Evolutionary conservation across 2,329 filamentous ascomycete genomes (phyloP).

Genomic region (Fusarium sp.): DNA sequence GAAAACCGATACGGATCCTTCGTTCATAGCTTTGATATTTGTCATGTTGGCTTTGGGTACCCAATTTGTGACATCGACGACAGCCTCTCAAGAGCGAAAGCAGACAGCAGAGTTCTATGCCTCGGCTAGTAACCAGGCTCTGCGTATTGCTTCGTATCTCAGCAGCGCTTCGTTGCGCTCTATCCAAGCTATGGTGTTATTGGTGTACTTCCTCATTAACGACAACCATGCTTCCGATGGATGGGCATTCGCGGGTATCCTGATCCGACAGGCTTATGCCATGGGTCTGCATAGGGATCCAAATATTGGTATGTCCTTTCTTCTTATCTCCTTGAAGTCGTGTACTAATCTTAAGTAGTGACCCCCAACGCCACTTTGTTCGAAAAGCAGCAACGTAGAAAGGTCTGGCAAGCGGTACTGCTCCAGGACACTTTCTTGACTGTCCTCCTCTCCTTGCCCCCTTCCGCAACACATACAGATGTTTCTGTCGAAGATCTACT

Average conservation of each 20-base stretch:
- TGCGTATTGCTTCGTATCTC: constrained; percentile 81
- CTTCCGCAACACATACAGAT: constrained; percentile 83
- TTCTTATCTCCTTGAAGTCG: neutral
- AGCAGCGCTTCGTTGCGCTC: constrained; percentile 79
- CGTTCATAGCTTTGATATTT: constrained; percentile 79
- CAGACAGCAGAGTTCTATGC: constrained; percentile 86
- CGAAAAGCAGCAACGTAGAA: constrained; percentile 82
- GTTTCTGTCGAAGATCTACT: constrained; percentile 79
- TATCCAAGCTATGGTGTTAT: constrained; percentile 83
- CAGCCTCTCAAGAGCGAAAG: constrained; percentile 71
- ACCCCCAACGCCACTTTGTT: constrained; percentile 74
- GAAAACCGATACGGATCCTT: constrained; percentile 72
- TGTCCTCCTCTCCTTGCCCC: constrained; percentile 80
- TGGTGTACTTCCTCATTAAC: constrained; percentile 87
- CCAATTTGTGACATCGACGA: constrained; percentile 74
- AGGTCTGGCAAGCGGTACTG: constrained; percentile 85
- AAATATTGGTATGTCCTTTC: constrained; percentile 67
- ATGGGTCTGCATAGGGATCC: constrained; percentile 86
- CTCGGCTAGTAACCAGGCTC: constrained; percentile 81
- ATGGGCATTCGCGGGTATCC: constrained; percentile 83
- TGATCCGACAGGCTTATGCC: constrained; percentile 82
- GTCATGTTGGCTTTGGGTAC: constrained; percentile 83
- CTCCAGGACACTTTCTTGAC: constrained; percentile 87
- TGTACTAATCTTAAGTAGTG: constrained; percentile 56
- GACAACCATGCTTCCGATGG: constrained; percentile 87